Base-by-base conservation (phyloP, 164 flowering plant genomes). In the Tetrastigma voinierianum region DNA sequence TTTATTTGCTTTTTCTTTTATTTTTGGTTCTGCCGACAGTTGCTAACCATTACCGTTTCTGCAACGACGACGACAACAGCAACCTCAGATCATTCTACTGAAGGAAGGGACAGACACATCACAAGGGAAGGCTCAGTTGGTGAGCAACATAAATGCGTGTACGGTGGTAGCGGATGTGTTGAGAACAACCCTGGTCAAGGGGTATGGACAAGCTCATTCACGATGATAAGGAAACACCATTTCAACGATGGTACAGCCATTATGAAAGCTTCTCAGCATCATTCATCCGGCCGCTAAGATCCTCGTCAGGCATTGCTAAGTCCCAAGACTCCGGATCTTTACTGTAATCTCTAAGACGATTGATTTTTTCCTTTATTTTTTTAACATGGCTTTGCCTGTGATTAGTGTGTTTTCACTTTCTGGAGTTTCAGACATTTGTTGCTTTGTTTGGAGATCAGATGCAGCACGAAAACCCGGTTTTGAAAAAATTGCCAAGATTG, bases 131-230 rank as follows among this genome's bases (percentile, higher is more conserved):
- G 70, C 99, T 1, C 99, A 96, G 77, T 78, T 96, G 56, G 76
- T 96, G 15, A 91, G 98, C 83, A 96, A 96, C 86, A 96, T 96
- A 65, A 96, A 88, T 65, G 99, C 99, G 1, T 91, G 96, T 78
- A 83, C 84, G 9, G 88, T 80, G 9, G 91, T 96, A 53, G 95
- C 93, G 1, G 98, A 93, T 65, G 81, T 76, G 6, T 93, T 93
- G 4, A 74, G 99, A 1, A 82, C 96, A n/a, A 96, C 99, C 6
- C 86, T 96, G 99, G 99, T 0, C 99, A 0, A 70, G 98, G 57
- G 98, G 99, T 6, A 96, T 93, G 99, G 99, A 96, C 79, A 93
- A 96, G 81, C 80, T 96, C 63, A 93, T 96, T 78, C 98, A 96
- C 64, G 99, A 96, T 74, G 93, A 89, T 24, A 96, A 90, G 76